Conservation (phyloP, 345 rosid species). For the thale cress (Arabidopsis thaliana) region DNA sequence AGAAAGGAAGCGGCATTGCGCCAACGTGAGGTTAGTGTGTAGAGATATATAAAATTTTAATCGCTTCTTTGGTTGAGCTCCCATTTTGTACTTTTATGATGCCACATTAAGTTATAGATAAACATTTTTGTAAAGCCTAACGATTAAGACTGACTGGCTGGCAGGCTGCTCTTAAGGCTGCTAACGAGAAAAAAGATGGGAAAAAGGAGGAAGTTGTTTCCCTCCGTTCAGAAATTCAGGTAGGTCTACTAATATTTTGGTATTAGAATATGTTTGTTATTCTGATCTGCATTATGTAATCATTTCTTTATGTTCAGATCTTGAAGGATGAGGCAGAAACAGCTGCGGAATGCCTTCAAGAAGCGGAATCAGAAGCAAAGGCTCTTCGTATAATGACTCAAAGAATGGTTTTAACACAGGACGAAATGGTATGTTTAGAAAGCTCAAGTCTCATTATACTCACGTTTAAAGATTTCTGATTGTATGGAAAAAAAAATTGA, state of each 20-base stretch:
- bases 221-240: slow-evolving; percentile 80
- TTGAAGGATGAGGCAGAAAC: slow-evolving; percentile 68
- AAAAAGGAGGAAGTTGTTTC: slow-evolving; percentile 70
- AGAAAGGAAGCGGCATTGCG: slow-evolving; percentile 93
- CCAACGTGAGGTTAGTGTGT: slow-evolving; percentile 73
- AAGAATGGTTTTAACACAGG: slow-evolving; percentile 85
- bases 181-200: slow-evolving; percentile 68
- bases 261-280: slow-evolving; percentile 17
- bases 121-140: slow-evolving; percentile 2
- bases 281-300: slow-evolving; percentile 29
- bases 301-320: slow-evolving; percentile 50
- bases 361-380: slow-evolving; percentile 86
- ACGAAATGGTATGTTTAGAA: slow-evolving; percentile 76
- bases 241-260: slow-evolving; percentile 40
- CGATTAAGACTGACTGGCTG: slow-evolving; percentile 12
- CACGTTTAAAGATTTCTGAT: slow-evolving; percentile 35
- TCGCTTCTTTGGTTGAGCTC: neutral
- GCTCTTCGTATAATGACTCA: slow-evolving; percentile 83
- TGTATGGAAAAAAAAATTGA: neutral
- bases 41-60: neutral
- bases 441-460: slow-evolving; percentile 16
- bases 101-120: slow-evolving; percentile 17
- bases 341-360: slow-evolving; percentile 66
- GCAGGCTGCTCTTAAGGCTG: slow-evolving; percentile 89
- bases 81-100: slow-evolving; percentile 13